Evolutionary conservation across 1,139 yeast species (phyloP), one percentile per base, ranked within the genome.

Genomic region (Nakaseomyces glabratus): DNA sequence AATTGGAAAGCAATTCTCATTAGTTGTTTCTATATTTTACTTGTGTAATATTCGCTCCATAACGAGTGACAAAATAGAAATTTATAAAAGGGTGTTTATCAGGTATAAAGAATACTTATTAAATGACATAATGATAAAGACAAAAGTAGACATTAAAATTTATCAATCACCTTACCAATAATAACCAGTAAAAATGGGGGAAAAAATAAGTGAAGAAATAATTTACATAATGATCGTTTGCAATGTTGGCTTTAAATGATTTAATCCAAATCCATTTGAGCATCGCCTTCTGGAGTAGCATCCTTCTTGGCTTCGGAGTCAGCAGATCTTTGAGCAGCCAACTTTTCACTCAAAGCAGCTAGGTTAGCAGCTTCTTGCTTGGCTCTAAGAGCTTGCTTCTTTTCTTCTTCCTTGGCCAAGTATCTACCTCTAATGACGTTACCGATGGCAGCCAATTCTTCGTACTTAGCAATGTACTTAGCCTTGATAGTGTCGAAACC

Each of bases 401-500:
- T 82, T 66, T 90, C 97, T 68, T 90, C 95, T 63, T 86, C 85
- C 67, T 90, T 86, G 47, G 90, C 84, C 53, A n/a, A 68, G 70
- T 82, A 90, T 69, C 98, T 81, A 56, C 96, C 97, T 68, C 81
- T 82, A 64, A 90, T 85, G 51, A 90, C 68, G 71, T 93, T 90
- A 64, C 98, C 98, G 55, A 79, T 70, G 35, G 95, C 73, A 34
- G 96, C 94, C 59, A 90, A 77, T 66, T 90, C 98, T 68, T 93
- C 98, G 67, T 88, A 86, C 68, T 82, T 88, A 58, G 98, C 97
- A 66, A 93, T 80, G 72, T 90, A 90, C 65, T 82, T 85, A 53
- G 93, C 98, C 76, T 90, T 88, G 60, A 88, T 71, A 44, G 97
- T 76, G 62, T 90, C 98, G 60, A 82, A 90, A 57, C 98, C 97